Evolutionary conservation across 495 filamentous ascomycete species (phyloP), one percentile per base, ranked within the genome.

Genomic region (Daldinia vernicosa): DNA sequence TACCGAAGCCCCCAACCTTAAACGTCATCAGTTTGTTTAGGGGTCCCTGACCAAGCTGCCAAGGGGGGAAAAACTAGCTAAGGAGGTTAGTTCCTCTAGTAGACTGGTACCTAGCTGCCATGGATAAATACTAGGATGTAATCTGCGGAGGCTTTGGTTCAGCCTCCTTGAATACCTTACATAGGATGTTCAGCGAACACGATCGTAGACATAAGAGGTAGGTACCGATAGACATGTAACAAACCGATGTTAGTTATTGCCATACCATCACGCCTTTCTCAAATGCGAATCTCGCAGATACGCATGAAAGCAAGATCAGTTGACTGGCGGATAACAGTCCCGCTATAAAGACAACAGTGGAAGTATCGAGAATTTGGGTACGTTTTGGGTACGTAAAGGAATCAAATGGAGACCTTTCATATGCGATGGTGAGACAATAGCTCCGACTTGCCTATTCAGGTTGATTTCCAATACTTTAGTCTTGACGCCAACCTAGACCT

Each of bases 361-460:
- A 12, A 63, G 51, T 51, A 53, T 19, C 33, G 54, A 56, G 33
- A 55, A 19, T 47, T 53, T 11, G 47, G 60, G 19, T 47, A 50
- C 26, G 27, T 66, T 47, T 53, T 11, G 47, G 60, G 19, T 47
- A 50, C 26, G 27, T 66, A 35, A 52, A 53, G 60, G 39, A 30
- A 50, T 12, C 50, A 19, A 40, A 40, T 28, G 37, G 37, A 27
- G 56, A 24, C 28, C 27, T 33, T 66, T 69, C 35, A 45, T 57
- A 66, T 63, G 56, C 70, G 57, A 62, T 52, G 66, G 43, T 63
- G 66, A 69, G 61, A 66, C 57, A 69, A 50, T 53, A 43, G 45
- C 45, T 69, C 62, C 61, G 70, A 73, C 70, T 73, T 73, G 62
- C 70, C 70, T 73, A 73, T 69, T 73, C 52, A 58, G 53, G 70